Percentiles rank a stretch among this genome's conserved stretches.
Evolutionary conservation across 192 early-diverging fungal genomes (phyloP).

Genomic region (Gamsiella multidivaricata): DNA sequence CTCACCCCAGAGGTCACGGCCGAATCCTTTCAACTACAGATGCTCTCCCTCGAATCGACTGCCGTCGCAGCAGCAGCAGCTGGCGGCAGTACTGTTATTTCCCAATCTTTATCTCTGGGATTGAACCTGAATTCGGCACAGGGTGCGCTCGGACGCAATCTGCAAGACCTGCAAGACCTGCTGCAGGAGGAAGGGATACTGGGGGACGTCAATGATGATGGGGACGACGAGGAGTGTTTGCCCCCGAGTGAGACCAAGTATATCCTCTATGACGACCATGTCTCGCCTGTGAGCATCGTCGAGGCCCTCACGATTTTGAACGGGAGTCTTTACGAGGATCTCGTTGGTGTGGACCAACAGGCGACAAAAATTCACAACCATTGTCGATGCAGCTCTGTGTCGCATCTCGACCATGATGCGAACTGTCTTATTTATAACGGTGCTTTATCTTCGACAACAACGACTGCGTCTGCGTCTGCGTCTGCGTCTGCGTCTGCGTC

Average conservation of each 20-base stretch:
- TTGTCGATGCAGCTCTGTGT: not conserved
- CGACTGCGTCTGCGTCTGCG: not conserved
- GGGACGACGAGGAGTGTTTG: conserved; percentile 41
- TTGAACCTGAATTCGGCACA: not conserved
- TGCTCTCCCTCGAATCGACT: conserved; percentile 30
- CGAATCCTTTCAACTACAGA: conserved; percentile 22
- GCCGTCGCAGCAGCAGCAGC: conserved; percentile 18
- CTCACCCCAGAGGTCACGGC: conserved; percentile 1
- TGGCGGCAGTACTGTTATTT: not conserved
- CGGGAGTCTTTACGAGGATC: conserved; percentile 13
- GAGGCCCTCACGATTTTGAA: conserved; percentile 34
- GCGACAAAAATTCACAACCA: too few species aligned
- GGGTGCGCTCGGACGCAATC: not conserved
- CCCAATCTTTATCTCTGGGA: not conserved
- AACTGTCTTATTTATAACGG: conserved; percentile 21
- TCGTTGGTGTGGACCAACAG: not conserved
- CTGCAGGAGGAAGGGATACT: conserved; percentile 9
- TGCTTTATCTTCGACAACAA: not conserved
- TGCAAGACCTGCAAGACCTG: conserved; percentile 6
- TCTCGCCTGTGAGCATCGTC: conserved; percentile 24
- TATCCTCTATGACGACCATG: conserved; percentile 44
- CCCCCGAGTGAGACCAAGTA: conserved; percentile 51
- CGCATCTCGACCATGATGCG: not conserved
- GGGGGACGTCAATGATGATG: conserved; percentile 5
- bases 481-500: too few species aligned